Evolutionary conservation across 2,329 filamentous ascomycete genomes (phyloP).

Genomic region (Aspergillus sp.): DNA sequence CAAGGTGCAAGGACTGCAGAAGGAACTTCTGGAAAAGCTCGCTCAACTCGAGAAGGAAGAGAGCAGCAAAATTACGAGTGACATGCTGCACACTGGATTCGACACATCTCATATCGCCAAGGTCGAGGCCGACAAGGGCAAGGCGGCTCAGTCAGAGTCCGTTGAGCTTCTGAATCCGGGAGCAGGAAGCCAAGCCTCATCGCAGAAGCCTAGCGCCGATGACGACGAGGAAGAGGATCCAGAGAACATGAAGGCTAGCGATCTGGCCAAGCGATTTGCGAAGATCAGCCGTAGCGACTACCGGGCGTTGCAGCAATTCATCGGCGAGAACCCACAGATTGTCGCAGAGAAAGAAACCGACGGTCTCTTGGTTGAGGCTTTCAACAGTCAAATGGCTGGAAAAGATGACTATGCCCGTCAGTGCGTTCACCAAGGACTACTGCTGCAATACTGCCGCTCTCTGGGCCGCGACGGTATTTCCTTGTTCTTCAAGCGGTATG

Average conservation of each 20-base stretch:
- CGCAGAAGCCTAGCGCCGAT: slow-evolving; percentile 50
- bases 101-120: slow-evolving; percentile 81
- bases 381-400: slow-evolving; percentile 78
- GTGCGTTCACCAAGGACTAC: slow-evolving; percentile 87
- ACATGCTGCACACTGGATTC: slow-evolving; percentile 84
- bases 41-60: slow-evolving; percentile 83
- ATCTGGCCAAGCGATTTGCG: slow-evolving; percentile 77
- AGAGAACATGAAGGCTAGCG: slow-evolving; percentile 72
- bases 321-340: slow-evolving; percentile 74
- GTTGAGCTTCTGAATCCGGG: slow-evolving; percentile 77
- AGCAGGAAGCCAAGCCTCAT: slow-evolving; percentile 36
- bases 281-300: slow-evolving; percentile 76
- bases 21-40: slow-evolving; percentile 71
- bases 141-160: slow-evolving; percentile 35
- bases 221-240: slow-evolving; percentile 60
- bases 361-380: slow-evolving; percentile 84
- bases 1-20: slow-evolving; percentile 77
- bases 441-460: slow-evolving; percentile 92
- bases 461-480: slow-evolving; percentile 84
- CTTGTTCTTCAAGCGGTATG: slow-evolving; percentile 85
- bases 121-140: slow-evolving; percentile 48
- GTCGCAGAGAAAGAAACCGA: slow-evolving; percentile 85
- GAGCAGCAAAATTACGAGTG: slow-evolving; percentile 87
- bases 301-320: slow-evolving; percentile 69
- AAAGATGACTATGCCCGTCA: slow-evolving; percentile 75